Base-by-base conservation (phyloP, 2,329 filamentous ascomycete genomes). In the Trichoderma sp. region DNA sequence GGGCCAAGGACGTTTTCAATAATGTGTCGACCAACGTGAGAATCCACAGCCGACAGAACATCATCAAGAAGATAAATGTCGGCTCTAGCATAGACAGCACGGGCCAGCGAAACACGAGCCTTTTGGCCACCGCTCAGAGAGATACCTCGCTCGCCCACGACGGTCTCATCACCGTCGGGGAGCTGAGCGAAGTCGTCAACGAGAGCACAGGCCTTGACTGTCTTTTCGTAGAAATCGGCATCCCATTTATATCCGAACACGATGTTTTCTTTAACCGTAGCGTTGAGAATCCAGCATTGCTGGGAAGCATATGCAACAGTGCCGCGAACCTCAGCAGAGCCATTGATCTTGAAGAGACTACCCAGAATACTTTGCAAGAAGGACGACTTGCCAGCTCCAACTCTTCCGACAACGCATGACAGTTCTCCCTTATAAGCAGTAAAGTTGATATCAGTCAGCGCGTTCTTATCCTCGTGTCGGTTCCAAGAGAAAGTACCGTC, bases 101-200 rank as follows among this genome's bases (percentile, higher is more conserved):
- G 90, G 53, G 96, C 96, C 70, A 99, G 86, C 15, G 94, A 95
- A 73, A 99, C 87, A 74, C 96, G 93, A 70, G 96, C 95, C 83
- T 98, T 99, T 80, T 99, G 96, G 6, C 97, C 96, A 75, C 95
- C 95, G 74, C 95, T 98, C 28, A 99, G 85, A 3, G 95, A 98
- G 72, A 99, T 99, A 53, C 96, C 96, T 74, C 96, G 91, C 83
- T 99, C 97, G 72, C 96, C 96, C 47, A 99, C 97, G 78, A 98
- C 92, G 0, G 96, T 99, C 80, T 97, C 93, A 78, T 99, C 97
- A 32, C 97, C 96, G 79, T 99, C 96, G 3, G 96, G 96, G 63
- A 99, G 88, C 76, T 93, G 94, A 61, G 91, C 89, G 82, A 99
- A 98, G 80, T 99, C 96, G 75, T 98, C 95, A 6, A 92, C 79